Base-by-base conservation (phyloP, 2,329 filamentous ascomycete species). In the Knufia petricola region DNA sequence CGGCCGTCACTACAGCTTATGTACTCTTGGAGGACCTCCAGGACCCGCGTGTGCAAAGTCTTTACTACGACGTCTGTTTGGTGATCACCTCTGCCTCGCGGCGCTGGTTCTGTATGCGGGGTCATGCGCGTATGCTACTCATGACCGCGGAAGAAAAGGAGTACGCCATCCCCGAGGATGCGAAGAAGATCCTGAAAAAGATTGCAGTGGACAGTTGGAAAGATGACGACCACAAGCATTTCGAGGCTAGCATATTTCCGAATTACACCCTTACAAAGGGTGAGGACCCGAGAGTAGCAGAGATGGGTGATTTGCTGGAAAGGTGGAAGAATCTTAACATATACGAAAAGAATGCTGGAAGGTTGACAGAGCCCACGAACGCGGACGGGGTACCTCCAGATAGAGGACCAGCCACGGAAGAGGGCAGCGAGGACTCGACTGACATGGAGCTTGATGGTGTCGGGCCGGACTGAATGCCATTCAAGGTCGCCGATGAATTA, bases 281-380 rank as follows among this genome's bases (percentile, higher is more conserved):
- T 9, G 41, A 44, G 7, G 41, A 44, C 34, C 41, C 41, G 13
- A 44, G 41, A 19, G 21, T 19, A 19, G 41, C 26, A 19, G n/a
- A 10, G 8, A 44, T 32, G 41, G 39, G 39, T 26, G 41, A 44
- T 44, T 32, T 44, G 17, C 41, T 44, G 6, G 41, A 44, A 28
- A 4, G 23, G 19, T 44, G 41, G 41, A 19, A 10, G 8, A 34
- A 34, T 20, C 20, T 44, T 19, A 15, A 23, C 19, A n/a, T 44
- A 30, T 19, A 42, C 15, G 17, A 26, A 7, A 28, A 15, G 12
- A 9, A 15, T 7, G 10, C 39, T 12, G 3, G 28, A n/a, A 17
- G 15, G 20, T 10, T 6, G 21, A n/a, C 19, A 28, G 21, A 23
- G 15, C n/a, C 39, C 12, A 6, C 26, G 26, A 28, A 6, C 26